A percentile compares a stretch with the other conserved stretches of the same genome.
Evolutionary conservation across 2,329 filamentous ascomycete genomes (phyloP).

Genomic region (Magnaporthiopsis incrustans): DNA sequence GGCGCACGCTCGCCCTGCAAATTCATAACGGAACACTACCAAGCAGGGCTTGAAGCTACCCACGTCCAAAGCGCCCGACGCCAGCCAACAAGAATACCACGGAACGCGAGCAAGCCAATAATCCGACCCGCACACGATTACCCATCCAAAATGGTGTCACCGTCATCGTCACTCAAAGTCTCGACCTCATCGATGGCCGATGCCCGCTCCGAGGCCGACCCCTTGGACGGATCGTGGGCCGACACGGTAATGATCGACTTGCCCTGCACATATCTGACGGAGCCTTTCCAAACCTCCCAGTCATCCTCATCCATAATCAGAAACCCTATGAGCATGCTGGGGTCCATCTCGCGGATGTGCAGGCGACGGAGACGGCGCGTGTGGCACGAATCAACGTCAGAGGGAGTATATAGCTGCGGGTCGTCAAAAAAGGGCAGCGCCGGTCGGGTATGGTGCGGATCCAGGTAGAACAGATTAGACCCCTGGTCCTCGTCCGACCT

Average conservation of each 20-base stretch:
- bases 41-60: not conserved
- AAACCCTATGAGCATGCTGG: constrained; percentile 95
- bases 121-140: not conserved
- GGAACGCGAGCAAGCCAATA: not conserved
- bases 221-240: constrained; percentile 55
- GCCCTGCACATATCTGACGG: constrained; percentile 66
- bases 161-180: constrained; percentile 66
- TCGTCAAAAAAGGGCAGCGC: constrained; percentile 59
- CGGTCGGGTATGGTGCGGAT: constrained; percentile 80
- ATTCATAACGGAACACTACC: not conserved
- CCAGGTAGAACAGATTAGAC: constrained; percentile 83
- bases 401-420: constrained; percentile 50
- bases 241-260: constrained; percentile 83
- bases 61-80: constrained; percentile 2
- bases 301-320: constrained; percentile 76
- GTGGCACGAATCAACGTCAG: constrained; percentile 78
- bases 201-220: constrained; percentile 49
- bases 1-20: not conserved
- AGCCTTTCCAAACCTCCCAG: constrained; percentile 73
- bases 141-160: constrained; percentile 28
- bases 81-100: constrained; percentile 1
- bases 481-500: constrained; percentile 35
- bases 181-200: constrained; percentile 86
- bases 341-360: constrained; percentile 88
- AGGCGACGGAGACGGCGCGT: constrained; percentile 76